Base-by-base conservation (phyloP, 2,329 filamentous ascomycete species). In the Fusarium domesticum region DNA sequence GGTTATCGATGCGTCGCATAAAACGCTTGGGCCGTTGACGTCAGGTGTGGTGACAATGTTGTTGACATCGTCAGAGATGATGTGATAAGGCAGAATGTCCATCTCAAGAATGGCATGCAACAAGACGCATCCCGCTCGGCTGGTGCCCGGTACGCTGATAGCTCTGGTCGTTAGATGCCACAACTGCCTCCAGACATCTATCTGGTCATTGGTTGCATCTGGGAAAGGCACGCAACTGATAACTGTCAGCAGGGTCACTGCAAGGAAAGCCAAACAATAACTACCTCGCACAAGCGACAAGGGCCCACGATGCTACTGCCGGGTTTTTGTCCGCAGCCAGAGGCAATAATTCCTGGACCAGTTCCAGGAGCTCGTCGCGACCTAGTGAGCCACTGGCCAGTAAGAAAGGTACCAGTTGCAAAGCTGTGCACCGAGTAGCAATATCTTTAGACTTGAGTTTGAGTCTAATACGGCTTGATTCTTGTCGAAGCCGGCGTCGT, bases 201-300 rank as follows among this genome's bases (percentile, higher is more conserved):
- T 17, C 28, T 59, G 52, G 59, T 53, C 45, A 66, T 67, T 10
- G 82, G 60, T 34, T 61, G 44, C 32, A 28, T 54, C 50, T 5
- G 46, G 45, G 32, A 45, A 56, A 12, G 50, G 42, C 10, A 60
- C 61, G 34, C 64, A 71, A 42, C 69, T 71, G 37, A n/a, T 16
- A 19, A 7, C 34, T 18, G 37, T 67, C 55, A 23, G 37, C 5
- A 1, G 14, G 5, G 17, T 6, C 18, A 17, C 50, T 52, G 42
- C 47, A 19, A 19, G 16, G 20, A 37, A 35, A 31, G 30, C 11
- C 1, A 33, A 19, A 12, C 34, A 19, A 16, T 5, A 3, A 18
- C 61, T 70, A 91, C 89, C 87, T 88, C 50, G 88, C 75, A 61
- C 89, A 81, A n/a, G 84, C 85, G 40, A 96, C 65, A 72, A 95